Base-by-base conservation (phyloP, 768 basidiomycete species). In the Russula ochroleuca region DNA sequence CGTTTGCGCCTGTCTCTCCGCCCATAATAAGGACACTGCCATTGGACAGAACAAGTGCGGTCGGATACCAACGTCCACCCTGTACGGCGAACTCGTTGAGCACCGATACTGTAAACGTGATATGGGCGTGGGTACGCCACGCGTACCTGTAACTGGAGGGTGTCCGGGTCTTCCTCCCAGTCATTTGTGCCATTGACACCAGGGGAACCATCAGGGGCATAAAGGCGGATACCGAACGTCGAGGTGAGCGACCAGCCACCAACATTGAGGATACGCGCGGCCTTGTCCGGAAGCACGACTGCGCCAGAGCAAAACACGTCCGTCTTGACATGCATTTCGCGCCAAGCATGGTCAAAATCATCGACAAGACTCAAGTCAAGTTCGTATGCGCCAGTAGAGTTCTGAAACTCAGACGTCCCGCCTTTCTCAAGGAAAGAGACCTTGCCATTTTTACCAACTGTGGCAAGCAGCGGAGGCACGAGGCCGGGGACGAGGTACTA, bases 241-340 rank as follows among this genome's bases (percentile, higher is more conserved):
- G 88, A 90, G 2, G 81, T 75, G 57, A 82, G 74, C 19, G 87
- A 88, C 90, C 90, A 83, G 6, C 86, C 86, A 52, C 86, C 85
- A 51, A 87, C 80, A 63, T 85, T 85, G 71, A 87, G 78, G 63
- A 83, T 80, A 50, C 87, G 81, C 3, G 77, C 90, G 17, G 75
- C 84, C 65, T 85, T 87, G 70, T 92, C 90, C 0, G 90, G 90
- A 38, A 92, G 81, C 38, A 88, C 81, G 50, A 92, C 76, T 49
- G 83, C 82, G 11, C 77, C 90, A 4, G 90, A 84, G 70, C 90
- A 92, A 77, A 92, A 92, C 13, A 92, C 88, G 67, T 92, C 87
- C 11, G 86, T 79, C 74, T 88, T 78, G 67, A 90, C 75, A 64
- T 90, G 85, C 87, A 92, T 89, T 64, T 79, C 79, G 43, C 89